Evolutionary conservation across 805 yeast genomes (phyloP).

Genomic region (Danielia oregonensis): DNA sequence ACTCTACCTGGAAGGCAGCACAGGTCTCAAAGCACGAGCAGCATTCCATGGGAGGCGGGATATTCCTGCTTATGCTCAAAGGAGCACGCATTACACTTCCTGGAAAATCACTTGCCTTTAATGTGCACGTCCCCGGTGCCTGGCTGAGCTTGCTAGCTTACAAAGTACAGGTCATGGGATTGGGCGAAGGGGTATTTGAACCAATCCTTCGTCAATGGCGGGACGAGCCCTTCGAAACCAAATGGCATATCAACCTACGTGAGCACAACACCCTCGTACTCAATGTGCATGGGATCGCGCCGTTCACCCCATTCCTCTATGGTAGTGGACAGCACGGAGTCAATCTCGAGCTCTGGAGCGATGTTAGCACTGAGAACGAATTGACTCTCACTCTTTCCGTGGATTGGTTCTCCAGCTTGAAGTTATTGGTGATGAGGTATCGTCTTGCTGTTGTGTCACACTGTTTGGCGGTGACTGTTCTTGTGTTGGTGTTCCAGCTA

Average conservation of each 20-base stretch:
- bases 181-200: slow-evolving; percentile 31
- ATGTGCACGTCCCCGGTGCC: slow-evolving; percentile 50
- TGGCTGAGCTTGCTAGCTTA: slow-evolving; percentile 64
- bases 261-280: slow-evolving; percentile 24
- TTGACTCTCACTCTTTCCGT: slow-evolving; percentile 43
- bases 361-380: too few relatives aligned
- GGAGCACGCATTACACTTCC: slow-evolving; percentile 40
- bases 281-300: slow-evolving; percentile 64
- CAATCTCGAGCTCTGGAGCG: slow-evolving; percentile 43
- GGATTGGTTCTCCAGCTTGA: slow-evolving; percentile 59
- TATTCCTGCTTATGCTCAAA: slow-evolving; percentile 38
- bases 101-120: slow-evolving; percentile 42
- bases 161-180: slow-evolving; percentile 25
- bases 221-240: slow-evolving; percentile 65
- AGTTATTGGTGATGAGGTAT: slow-evolving; percentile 68
- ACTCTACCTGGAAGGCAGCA: slow-evolving; percentile 4
- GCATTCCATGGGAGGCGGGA: slow-evolving; percentile 10
- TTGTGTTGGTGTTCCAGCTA: slow-evolving; percentile 56
- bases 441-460: slow-evolving; percentile 70
- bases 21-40: background rate
- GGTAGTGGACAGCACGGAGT: slow-evolving; percentile 15
- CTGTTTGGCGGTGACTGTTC: slow-evolving; percentile 57
- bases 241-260: slow-evolving; percentile 65
- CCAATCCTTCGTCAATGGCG: slow-evolving; percentile 70
- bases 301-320: slow-evolving; percentile 54